phyloP scores from a whole-genome alignment of 352 stramenopile species.

The Thalassiosira exigua region DNA sequence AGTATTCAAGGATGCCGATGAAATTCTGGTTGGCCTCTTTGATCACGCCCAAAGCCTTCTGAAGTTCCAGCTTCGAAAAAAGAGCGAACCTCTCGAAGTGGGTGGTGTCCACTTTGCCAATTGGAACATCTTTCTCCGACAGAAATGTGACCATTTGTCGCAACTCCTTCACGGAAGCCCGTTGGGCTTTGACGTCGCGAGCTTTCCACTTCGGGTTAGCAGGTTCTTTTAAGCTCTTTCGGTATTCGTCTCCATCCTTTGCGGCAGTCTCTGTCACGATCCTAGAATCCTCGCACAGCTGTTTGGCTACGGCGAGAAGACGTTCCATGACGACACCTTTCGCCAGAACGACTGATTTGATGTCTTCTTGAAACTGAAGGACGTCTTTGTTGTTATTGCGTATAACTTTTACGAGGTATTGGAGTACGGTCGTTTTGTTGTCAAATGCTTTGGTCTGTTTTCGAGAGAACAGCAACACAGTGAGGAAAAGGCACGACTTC shows the following conservation, averaged over 20 bases:
- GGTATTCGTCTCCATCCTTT: conserved; percentile 64
- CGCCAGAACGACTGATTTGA: conserved; percentile 87
- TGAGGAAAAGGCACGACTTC: not conserved
- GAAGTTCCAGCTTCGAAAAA: conserved; percentile 61
- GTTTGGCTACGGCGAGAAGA: conserved; percentile 67
- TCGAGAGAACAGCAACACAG: not conserved
- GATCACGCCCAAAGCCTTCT: conserved; percentile 63
- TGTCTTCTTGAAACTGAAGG: conserved; percentile 90
- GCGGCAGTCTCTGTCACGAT: conserved; percentile 62
- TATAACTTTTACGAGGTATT: conserved; percentile 95
- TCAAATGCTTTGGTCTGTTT: conserved; percentile 87
- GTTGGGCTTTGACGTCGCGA: conserved; percentile 37
- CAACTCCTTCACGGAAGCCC: conserved; percentile 43
- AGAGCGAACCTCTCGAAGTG: conserved; percentile 79
- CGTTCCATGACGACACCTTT: conserved; percentile 80
- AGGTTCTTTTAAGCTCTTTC: conserved; percentile 40
- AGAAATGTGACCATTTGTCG: conserved; percentile 53
- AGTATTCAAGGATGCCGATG: conserved; percentile 77
- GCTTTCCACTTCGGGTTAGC: conserved; percentile 32
- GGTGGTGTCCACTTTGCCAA: conserved; percentile 59
- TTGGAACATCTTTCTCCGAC: conserved; percentile 49
- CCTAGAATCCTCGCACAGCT: conserved; percentile 66
- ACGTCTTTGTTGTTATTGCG: conserved; percentile 92
- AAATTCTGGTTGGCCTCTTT: conserved; percentile 73
- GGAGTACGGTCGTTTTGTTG: conserved; percentile 96